phyloP scores from a whole-genome alignment of 2,329 filamentous ascomycete genomes.

The Piedraia hortae region DNA sequence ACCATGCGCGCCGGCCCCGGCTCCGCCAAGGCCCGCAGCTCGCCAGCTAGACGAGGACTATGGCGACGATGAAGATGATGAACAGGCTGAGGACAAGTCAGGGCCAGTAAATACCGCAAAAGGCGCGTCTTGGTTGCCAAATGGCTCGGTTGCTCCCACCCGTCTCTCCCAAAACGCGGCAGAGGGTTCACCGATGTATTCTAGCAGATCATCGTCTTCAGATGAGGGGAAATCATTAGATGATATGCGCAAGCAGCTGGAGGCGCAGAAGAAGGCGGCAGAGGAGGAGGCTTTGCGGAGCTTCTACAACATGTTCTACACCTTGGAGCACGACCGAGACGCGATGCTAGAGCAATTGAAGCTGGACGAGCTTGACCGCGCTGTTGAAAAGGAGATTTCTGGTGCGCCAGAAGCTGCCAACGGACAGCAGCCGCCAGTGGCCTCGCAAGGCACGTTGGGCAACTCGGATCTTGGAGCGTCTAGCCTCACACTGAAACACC shows the following conservation, averaged over 20 bases:
- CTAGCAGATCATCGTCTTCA: conserved; percentile 24
- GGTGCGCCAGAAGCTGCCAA: conserved; percentile 22
- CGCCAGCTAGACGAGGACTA: conserved; percentile 55
- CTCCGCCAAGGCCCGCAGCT: conserved; percentile 42
- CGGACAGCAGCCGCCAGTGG: conserved; percentile 23
- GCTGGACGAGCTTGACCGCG: conserved; percentile 83
- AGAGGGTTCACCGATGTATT: conserved; percentile 27
- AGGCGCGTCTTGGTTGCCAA: conserved; percentile 27
- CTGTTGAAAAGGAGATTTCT: conserved; percentile 86
- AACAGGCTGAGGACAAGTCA: conserved; percentile 18
- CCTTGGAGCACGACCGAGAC: conserved; percentile 76
- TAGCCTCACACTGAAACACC: conserved; percentile 82
- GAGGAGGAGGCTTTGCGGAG: conserved; percentile 72
- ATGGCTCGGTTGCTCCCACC: conserved; percentile 34
- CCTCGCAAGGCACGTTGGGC: conserved; percentile 65
- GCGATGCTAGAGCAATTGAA: conserved; percentile 96
- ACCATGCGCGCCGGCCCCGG: too few relatives aligned
- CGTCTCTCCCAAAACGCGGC: conserved; percentile 34
- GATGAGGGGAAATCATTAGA: conserved; percentile 44
- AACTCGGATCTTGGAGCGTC: conserved; percentile 88
- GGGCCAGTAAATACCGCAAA: conserved; percentile 21
- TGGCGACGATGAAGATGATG: conserved; percentile 50
- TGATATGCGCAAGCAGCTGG: conserved; percentile 74
- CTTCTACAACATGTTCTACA: conserved; percentile 86
- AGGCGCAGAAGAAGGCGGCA: conserved; percentile 71